Evolutionary conservation across 495 filamentous ascomycete genomes (phyloP), one percentile per base, ranked within the genome.

Genomic region (Staphylotrichum tortipilum): DNA sequence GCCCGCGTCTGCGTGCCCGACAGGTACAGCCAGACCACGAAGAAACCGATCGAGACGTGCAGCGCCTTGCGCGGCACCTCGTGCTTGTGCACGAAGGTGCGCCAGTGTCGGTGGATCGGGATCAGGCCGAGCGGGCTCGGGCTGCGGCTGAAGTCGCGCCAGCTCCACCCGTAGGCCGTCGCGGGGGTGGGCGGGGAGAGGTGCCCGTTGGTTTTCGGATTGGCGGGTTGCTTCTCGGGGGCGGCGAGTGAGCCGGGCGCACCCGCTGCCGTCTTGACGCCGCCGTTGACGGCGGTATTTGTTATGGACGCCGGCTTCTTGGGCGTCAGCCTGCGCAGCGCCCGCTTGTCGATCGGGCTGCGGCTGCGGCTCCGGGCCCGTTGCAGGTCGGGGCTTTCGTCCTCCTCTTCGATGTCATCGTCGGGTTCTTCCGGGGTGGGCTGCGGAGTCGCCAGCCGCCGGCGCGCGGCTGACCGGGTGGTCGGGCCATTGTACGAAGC

Each of bases 41-140:
- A 69, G 71, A 97, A 97, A 39, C 92, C 92, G 68, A 99, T 97
- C 30, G 88, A 95, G 47, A 97, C 87, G 66, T 99, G 85, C 31
- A 89, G 74, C 26, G 76, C 66, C 61, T 89, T 89, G 53, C 85
- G 78, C 21, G 85, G 85, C 26, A 89, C 78, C 62, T 89, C 85
- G 58, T 89, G 85, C 52, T 79, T 79, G 69, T 89, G 85, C 57
- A 86, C 81, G 48, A 89, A 81, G 5, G 71, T 77, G 50, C 81
- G 71, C 73, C 82, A 89, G 56, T 80, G 76, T 39, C 79, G 73
- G 63, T 99, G 92, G 57, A 97, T 89, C 19, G 92, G 92, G 52
- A 99, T 99, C 6, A 99, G 78, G 17, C 94, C 92, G 12, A 98
- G 76, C 4, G 92, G 92, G 49, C 84, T 89, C 3, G 92, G 92